phyloP scores from a whole-genome alignment of 441 rosid species.

The Croton laevigatus region DNA sequence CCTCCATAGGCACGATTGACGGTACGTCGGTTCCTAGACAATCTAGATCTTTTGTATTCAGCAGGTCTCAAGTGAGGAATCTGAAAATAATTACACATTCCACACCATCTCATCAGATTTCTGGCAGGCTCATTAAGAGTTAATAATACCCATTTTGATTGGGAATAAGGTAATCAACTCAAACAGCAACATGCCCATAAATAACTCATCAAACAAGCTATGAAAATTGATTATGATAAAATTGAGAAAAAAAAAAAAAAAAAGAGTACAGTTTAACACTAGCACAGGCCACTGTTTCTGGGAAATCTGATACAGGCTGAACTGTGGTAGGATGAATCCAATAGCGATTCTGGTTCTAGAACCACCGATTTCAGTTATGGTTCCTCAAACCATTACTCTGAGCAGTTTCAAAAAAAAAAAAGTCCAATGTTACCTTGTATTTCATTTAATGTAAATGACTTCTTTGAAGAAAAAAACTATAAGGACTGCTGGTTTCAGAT shows the following conservation, averaged over 20 bases:
- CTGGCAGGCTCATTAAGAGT: background rate
- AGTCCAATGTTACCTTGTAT: too few relatives aligned
- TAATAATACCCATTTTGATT: background rate
- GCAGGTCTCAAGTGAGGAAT: conserved; percentile 64
- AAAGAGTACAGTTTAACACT: too few relatives aligned
- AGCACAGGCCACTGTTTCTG: too few relatives aligned
- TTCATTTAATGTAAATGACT: too few relatives aligned
- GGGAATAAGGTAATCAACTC: background rate
- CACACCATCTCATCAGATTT: background rate
- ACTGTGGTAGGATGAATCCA: too few relatives aligned
- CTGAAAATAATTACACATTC: conserved; percentile 18
- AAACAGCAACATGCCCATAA: background rate
- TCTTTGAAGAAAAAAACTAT: too few relatives aligned
- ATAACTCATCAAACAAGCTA: background rate
- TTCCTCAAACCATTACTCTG: too few relatives aligned
- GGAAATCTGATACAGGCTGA: too few relatives aligned
- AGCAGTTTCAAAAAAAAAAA: too few relatives aligned
- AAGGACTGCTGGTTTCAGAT: too few relatives aligned
- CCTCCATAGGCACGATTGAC: conserved; percentile 66
- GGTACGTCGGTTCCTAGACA: conserved; percentile 53
- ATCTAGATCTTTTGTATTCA: conserved; percentile 60
- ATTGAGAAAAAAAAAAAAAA: background rate
- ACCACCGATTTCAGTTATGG: too few relatives aligned
- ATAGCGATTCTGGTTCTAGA: too few relatives aligned
- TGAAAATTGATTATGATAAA: background rate